Conservation (phyloP, 176 grass and related monocot genomes). For the Oryza nivara region DNA sequence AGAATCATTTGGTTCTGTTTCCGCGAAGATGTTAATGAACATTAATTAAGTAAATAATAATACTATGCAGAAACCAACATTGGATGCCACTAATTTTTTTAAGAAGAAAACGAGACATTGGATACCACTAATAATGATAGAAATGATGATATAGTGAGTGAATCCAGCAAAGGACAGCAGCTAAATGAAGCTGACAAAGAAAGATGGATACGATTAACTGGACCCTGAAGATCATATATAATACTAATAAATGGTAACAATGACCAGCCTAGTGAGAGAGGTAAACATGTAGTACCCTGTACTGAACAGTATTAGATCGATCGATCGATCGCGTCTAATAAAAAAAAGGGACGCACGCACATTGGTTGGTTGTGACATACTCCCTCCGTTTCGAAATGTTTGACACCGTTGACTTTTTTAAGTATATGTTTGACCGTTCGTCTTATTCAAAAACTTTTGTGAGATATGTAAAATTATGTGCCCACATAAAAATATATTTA, state of each 20-base stretch:
- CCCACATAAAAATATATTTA: too few relatives aligned
- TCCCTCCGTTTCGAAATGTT: too few relatives aligned
- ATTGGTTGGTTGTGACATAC: neutral
- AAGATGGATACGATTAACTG: conserved; percentile 4
- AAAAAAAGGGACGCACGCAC: neutral
- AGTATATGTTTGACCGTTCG: too few relatives aligned
- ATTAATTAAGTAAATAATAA: neutral
- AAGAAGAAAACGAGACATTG: conserved; percentile 10
- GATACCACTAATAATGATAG: conserved; percentile 27
- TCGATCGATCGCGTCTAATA: conserved; percentile 15
- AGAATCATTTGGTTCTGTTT: neutral
- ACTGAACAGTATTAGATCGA: neutral
- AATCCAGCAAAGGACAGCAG: conserved; percentile 20
- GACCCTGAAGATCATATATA: neutral
- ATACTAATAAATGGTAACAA: neutral
- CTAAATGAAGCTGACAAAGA: conserved; percentile 15
- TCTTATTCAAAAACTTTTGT: too few relatives aligned
- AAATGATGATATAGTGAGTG: neutral
- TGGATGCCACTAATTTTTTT: conserved; percentile 28
- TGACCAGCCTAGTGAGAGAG: neutral
- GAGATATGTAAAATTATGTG: too few relatives aligned
- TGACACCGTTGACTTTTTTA: too few relatives aligned
- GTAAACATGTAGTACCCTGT: neutral
- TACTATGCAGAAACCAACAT: neutral
- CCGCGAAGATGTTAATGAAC: too few relatives aligned